Base-by-base conservation (phyloP, 768 basidiomycete genomes). In the Rhizopogon sp. region DNA sequence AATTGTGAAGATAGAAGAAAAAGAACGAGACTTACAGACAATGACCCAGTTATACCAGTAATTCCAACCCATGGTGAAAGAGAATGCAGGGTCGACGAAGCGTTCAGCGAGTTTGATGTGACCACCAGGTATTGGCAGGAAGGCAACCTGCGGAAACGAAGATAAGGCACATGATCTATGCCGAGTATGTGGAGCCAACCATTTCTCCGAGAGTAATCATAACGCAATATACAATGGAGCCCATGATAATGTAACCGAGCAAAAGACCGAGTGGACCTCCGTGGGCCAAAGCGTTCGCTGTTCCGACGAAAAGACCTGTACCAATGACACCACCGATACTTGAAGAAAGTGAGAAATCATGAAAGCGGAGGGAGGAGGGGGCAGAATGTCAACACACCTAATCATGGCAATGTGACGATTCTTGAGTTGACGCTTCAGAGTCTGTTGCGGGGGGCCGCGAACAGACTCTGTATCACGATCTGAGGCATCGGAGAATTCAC, bases 341-440 rank as follows among this genome's bases (percentile, higher is more conserved):
- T 52, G 20, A 55, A 1, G 31, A 42, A 8, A 25, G n/a, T 63
- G 6, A 59, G 54, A 16, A 37, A 22, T 35, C 0, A 3, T 3
- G 0, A 33, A 33, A 56, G 43, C 33, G 9, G 29, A 43, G 29
- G 6, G 3, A 28, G 10, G 4, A 4, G 3, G 35, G 6, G 29
- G 22, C 39, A 7, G 40, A 7, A 6, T 28, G 5, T 13, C 10
- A 7, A 58, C 70, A 46, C 50, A 76, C 85, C 87, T 88, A 60
- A 90, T 90, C 88, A 90, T 89, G 49, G 88, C 85, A 56, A 91
- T 78, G 65, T 91, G 90, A 14, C 89, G 76, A 62, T 88, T 89
- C 67, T 87, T 87, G 59, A 87, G 72, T 67, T 87, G 84, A 46
- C 85, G 77, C 10, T 78, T 71, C 40, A 86, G 80, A 43, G 29